Conservation (phyloP, 2,329 filamentous ascomycete species). For the Pseudopyricularia cyperi region DNA sequence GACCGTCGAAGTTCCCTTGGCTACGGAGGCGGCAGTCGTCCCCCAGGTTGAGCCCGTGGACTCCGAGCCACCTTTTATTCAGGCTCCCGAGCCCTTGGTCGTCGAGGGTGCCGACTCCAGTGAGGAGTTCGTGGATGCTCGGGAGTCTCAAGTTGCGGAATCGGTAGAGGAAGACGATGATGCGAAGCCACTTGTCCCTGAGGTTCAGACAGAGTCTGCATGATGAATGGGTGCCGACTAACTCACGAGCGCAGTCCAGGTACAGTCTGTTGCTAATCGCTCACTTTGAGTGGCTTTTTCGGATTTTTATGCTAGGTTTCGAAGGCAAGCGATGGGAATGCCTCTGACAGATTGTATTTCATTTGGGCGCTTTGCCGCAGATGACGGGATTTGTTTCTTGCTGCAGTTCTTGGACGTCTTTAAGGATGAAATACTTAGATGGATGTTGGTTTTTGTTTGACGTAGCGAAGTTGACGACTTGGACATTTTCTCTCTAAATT, state of each 20-base stretch:
- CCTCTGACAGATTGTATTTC: too few species aligned
- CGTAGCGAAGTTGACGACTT: neutral
- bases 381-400: neutral
- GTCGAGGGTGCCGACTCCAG: neutral
- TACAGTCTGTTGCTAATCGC: neutral
- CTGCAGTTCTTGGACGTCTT: neutral
- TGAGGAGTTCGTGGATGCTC: neutral
- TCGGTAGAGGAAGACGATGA: neutral
- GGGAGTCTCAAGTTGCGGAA: neutral
- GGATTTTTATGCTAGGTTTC: neutral
- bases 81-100: too few species aligned
- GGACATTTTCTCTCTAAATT: neutral
- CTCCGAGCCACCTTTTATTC: neutral
- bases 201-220: neutral
- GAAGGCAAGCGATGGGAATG: too few species aligned
- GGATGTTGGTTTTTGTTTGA: neutral
- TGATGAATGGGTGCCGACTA: neutral
- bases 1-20: conserved; percentile 4
- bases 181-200: neutral
- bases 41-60: neutral
- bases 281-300: neutral
- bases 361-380: too few species aligned
- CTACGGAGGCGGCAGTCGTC: neutral
- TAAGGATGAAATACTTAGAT: too few species aligned
- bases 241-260: too few species aligned